Conservation (phyloP, 768 basidiomycete species). For the Pisolithus microcarpus region DNA sequence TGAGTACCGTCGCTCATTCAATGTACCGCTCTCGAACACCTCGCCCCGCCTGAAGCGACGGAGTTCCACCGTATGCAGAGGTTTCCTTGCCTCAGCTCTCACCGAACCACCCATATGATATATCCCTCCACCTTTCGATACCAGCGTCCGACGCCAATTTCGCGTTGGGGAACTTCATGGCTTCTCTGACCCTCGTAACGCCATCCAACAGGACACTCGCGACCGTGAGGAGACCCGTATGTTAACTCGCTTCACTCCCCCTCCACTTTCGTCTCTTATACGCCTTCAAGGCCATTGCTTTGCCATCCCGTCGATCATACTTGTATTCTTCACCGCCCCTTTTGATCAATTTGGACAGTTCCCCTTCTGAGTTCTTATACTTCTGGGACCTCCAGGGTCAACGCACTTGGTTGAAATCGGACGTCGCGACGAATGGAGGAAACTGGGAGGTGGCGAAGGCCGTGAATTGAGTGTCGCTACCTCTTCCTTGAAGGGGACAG, state of each 20-base stretch:
- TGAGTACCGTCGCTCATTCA: slow-evolving; percentile 27
- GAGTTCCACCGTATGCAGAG: slow-evolving; percentile 56
- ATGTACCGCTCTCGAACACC: slow-evolving; percentile 3
- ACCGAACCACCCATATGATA: slow-evolving; percentile 63
- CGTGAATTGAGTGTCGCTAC: slow-evolving; percentile 64
- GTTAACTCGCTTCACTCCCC: slow-evolving; percentile 18
- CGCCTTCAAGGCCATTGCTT: slow-evolving; percentile 47
- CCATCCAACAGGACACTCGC: slow-evolving; percentile 57
- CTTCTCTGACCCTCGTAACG: slow-evolving; percentile 52
- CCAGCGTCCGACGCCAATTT: slow-evolving; percentile 63
- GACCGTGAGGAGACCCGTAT: slow-evolving; percentile 57
- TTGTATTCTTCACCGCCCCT: slow-evolving; percentile 34
- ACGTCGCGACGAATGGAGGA: slow-evolving; percentile 66
- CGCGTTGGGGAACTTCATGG: slow-evolving; percentile 83
- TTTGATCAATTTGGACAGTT: slow-evolving; percentile 42
- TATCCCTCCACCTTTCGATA: slow-evolving; percentile 58
- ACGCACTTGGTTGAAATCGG: slow-evolving; percentile 68
- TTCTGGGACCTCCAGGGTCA: slow-evolving; percentile 38
- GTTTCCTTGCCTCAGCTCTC: slow-evolving; percentile 44
- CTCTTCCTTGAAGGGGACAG: slow-evolving; percentile 53
- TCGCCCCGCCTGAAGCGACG: slow-evolving; percentile 42
- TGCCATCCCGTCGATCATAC: slow-evolving; percentile 34
- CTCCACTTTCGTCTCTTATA: slow-evolving; percentile 7
- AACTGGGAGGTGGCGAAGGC: slow-evolving; percentile 59
- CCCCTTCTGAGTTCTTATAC: slow-evolving; percentile 52